These are phyloP conservation scores for Chaetomium cochliodes DNA, from an alignment of 495 filamentous ascomycete species.

Conservation along the genomic window DNA sequence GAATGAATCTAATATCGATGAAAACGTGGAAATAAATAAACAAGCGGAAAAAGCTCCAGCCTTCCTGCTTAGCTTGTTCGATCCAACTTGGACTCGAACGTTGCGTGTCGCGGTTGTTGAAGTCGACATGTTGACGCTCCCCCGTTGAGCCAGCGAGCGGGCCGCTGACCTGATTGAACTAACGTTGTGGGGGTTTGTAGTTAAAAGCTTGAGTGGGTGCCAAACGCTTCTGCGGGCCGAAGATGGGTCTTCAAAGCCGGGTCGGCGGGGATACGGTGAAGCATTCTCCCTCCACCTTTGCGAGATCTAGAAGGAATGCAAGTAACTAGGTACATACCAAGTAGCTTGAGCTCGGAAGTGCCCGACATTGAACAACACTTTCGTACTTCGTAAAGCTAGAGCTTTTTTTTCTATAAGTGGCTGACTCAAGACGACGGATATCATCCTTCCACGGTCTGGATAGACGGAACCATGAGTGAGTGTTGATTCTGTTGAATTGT, in stretches of 20 bases:
- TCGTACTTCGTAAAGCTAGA: too few relatives aligned
- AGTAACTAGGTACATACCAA: too few relatives aligned
- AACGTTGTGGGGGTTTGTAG: neutral
- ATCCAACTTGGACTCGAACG: slow-evolving; percentile 27
- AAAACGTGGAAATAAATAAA: slow-evolving; percentile 17
- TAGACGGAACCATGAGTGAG: too few relatives aligned
- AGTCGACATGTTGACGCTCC: slow-evolving; percentile 26
- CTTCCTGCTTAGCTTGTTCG: neutral
- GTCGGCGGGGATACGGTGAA: too few relatives aligned
- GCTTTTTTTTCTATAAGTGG: too few relatives aligned
- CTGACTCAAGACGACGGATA: too few relatives aligned
- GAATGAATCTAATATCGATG: slow-evolving; percentile 10
- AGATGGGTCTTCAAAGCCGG: neutral
- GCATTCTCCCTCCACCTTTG: too few relatives aligned
- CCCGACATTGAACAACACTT: too few relatives aligned
- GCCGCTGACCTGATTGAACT: slow-evolving; percentile 17
- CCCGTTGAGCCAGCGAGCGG: slow-evolving; percentile 24
- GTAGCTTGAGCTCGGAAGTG: too few relatives aligned
- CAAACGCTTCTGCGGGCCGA: neutral
- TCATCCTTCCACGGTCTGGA: too few relatives aligned
- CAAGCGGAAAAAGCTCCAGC: slow-evolving; percentile 22
- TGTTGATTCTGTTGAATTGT: too few relatives aligned
- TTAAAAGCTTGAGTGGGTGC: neutral
- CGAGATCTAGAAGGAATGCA: too few relatives aligned
- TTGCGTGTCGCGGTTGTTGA: slow-evolving; percentile 28